phyloP scores from a whole-genome alignment of 208 protist genomes.

The Phytomonas sp. region DNA sequence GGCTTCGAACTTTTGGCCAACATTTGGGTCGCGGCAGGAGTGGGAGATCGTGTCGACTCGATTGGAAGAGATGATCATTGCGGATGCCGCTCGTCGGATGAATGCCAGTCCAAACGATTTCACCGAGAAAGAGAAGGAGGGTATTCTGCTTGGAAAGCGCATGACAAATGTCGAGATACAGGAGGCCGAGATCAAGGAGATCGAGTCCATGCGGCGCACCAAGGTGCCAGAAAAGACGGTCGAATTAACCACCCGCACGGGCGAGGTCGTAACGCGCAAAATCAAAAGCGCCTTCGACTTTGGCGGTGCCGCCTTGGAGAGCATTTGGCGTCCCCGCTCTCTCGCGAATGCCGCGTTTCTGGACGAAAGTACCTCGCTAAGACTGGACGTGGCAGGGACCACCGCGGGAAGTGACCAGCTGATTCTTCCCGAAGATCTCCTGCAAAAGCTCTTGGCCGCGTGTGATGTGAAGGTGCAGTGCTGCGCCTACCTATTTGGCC shows the following conservation, averaged over 20 bases:
- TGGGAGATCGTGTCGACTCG: constrained; percentile 98
- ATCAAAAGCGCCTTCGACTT: constrained; percentile 83
- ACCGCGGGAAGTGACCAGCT: constrained; percentile 78
- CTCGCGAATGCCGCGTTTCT: constrained; percentile 71
- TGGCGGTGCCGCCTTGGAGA: constrained; percentile 47
- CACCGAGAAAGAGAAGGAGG: constrained; percentile 99
- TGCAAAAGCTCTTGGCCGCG: constrained; percentile 68
- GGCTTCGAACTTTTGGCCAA: constrained; percentile 99
- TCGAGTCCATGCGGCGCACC: constrained; percentile 93
- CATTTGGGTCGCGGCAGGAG: constrained; percentile 95
- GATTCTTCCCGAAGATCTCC: constrained; percentile 62
- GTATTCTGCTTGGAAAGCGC: constrained; percentile 99
- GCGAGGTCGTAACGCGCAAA: constrained; percentile 71
- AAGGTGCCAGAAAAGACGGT: constrained; percentile 63
- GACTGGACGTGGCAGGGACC: constrained; percentile 43
- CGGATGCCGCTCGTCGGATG: constrained; percentile 99
- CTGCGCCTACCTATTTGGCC: constrained; percentile 80
- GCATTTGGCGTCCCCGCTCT: constrained; percentile 79
- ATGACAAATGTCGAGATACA: constrained; percentile 98
- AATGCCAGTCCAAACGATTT: constrained; percentile 98
- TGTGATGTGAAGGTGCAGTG: constrained; percentile 82
- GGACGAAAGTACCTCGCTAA: constrained; percentile 54
- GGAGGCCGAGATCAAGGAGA: constrained; percentile 98
- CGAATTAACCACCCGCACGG: constrained; percentile 42
- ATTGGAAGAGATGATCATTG: constrained; percentile 99